Conservation (phyloP, 2,329 filamentous ascomycete genomes). For the Teratosphaeria destructans region DNA sequence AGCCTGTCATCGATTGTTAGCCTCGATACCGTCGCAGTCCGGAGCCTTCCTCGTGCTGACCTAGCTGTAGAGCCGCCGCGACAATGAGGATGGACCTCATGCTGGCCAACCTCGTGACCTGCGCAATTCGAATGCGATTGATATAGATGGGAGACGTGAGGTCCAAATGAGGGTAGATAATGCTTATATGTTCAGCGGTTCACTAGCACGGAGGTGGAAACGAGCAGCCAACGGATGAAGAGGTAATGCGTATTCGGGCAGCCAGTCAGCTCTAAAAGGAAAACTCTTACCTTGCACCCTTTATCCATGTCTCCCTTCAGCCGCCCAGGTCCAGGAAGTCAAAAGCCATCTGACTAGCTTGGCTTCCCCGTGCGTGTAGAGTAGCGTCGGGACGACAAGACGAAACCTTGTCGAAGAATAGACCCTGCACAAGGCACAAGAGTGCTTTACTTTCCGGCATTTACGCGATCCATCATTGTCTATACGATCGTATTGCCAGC, state of each 20-base stretch:
- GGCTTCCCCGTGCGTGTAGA: background rate
- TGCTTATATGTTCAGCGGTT: background rate
- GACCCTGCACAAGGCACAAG: background rate
- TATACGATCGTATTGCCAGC: background rate
- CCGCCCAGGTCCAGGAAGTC: background rate
- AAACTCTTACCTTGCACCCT: background rate
- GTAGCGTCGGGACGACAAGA: background rate
- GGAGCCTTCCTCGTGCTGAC: constrained; percentile 1
- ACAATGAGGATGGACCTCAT: constrained; percentile 4
- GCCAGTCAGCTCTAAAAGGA: background rate
- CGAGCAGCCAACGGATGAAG: background rate
- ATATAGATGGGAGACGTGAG: background rate
- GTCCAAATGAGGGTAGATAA: background rate
- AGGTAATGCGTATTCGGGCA: background rate
- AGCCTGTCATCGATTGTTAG: constrained; percentile 4
- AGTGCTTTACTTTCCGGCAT: background rate
- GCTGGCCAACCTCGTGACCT: background rate
- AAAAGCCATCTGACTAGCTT: background rate
- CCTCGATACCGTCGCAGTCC: background rate
- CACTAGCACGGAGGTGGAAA: background rate
- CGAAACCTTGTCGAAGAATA: background rate
- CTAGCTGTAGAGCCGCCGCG: constrained; percentile 4
- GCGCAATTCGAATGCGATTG: background rate
- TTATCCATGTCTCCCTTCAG: background rate
- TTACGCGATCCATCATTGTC: background rate